Conservation (phyloP, 305 asterid genomes). For the Plantago coronopus region DNA sequence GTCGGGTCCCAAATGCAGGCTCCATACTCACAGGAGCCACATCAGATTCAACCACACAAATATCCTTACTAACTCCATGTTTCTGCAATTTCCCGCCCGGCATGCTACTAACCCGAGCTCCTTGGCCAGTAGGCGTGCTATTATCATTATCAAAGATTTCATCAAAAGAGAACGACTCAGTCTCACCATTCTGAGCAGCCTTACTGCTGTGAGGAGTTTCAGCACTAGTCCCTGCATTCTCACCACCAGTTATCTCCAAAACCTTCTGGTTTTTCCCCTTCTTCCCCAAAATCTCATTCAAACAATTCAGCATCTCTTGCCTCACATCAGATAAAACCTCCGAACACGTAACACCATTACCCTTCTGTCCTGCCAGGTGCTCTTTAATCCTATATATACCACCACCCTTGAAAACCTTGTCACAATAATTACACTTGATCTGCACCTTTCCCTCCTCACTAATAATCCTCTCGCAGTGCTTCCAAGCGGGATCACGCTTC, state of each 20-base stretch:
- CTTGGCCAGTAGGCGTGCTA: too few species aligned
- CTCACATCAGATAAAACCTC: slow-evolving; percentile 78
- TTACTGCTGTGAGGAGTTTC: neutral
- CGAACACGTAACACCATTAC: slow-evolving; percentile 84
- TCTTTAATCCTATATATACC: slow-evolving; percentile 95
- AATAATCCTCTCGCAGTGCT: slow-evolving; percentile 70
- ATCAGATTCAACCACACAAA: neutral
- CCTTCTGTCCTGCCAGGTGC: slow-evolving; percentile 91
- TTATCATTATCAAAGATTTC: neutral
- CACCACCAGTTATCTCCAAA: slow-evolving; percentile 34
- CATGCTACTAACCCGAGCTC: neutral
- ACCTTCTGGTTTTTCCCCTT: slow-evolving; percentile 68
- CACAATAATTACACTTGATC: slow-evolving; percentile 80
- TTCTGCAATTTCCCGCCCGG: neutral
- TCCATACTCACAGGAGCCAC: slow-evolving; percentile 30
- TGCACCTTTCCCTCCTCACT: slow-evolving; percentile 71
- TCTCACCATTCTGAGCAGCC: neutral
- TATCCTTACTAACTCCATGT: neutral
- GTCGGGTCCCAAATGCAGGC: slow-evolving; percentile 58
- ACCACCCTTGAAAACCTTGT: slow-evolving; percentile 87
- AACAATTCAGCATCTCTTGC: slow-evolving; percentile 69
- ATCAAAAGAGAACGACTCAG: neutral
- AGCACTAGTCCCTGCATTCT: neutral
- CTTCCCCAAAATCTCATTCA: slow-evolving; percentile 59
- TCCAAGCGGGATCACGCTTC: slow-evolving; percentile 95